Base-by-base conservation (phyloP, 2,329 filamentous ascomycete genomes). In the Colletotrichum lupini region DNA sequence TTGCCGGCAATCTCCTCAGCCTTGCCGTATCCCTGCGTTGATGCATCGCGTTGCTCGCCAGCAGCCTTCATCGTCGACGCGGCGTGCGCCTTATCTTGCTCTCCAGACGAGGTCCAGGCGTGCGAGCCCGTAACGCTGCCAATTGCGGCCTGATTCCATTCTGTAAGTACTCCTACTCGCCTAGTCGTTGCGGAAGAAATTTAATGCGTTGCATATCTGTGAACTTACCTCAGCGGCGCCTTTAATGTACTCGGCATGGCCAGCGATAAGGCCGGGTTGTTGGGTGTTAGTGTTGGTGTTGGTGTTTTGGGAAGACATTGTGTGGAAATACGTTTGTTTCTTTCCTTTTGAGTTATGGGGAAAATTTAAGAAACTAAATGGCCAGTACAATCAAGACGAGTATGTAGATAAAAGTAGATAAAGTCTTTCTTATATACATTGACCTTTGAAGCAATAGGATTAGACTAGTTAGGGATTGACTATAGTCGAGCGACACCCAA, bases 241-340 rank as follows among this genome's bases (percentile, higher is more conserved):
- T 78, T 93, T 94, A 78, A 90, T 87, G 78, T 93, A 94, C 78
- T 93, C 89, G 37, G 87, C 91, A 79, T 94, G 92, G 55, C 88
- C 87, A 72, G 87, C 85, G 56, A 93, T 78, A 75, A 94, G 90
- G 57, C 91, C 87, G 24, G 91, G 89, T 73, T 90, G 84, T 73
- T 86, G 76, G 77, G 77, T 78, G 72, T 79, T 79, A 30, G 80
- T 80, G 72, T 79, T 79, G 32, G 80, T 80, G 64, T 64, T 80
- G 55, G 49, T 75, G 57, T 73, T 76, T 14, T 74, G 53, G 12
- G 72, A 55, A 69, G 69, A 14, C 69, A 71, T 75, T 16, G 19
- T 67, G 53, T 2, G 3, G 14, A 9, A 16, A 19, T 32, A 3
- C 1, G 11, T 7, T 75, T 3, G 2, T 5, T 73, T 74, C 68